phyloP scores from a whole-genome alignment of 345 rosid genomes.

The Rhodamnia rubescens region DNA sequence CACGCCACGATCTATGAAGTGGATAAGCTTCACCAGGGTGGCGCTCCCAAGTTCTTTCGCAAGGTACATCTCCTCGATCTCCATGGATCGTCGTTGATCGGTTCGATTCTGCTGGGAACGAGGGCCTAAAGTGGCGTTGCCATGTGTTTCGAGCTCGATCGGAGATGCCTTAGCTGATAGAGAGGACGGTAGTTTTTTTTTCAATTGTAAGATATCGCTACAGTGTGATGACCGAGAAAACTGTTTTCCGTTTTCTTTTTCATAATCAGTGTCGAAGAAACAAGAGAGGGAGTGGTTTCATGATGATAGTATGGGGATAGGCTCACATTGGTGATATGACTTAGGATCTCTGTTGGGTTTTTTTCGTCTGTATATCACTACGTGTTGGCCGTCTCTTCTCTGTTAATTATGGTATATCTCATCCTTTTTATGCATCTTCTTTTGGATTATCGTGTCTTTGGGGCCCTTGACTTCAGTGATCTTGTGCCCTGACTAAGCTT shows the following conservation, averaged over 20 bases:
- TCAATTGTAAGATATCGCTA: no score
- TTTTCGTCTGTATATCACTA: not conserved
- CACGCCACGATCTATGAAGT: conserved; percentile 89
- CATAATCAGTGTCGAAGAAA: not conserved
- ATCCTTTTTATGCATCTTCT: not conserved
- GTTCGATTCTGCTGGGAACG: not conserved
- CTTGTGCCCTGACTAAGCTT: not conserved
- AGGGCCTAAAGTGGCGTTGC: not conserved
- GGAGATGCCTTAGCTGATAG: not conserved
- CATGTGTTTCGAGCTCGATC: not conserved
- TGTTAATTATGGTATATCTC: not conserved
- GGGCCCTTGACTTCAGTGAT: not conserved
- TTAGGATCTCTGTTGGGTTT: not conserved
- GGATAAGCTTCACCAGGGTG: conserved; percentile 39
- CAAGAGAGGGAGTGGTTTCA: not conserved
- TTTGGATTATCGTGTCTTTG: not conserved
- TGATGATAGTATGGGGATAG: not conserved
- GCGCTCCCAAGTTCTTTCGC: conserved; percentile 50
- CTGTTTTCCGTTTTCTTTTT: no score
- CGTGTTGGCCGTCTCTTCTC: not conserved
- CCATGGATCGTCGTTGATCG: not conserved
- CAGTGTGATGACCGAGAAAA: no score
- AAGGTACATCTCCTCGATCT: conserved; percentile 24
- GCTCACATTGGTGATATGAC: not conserved
- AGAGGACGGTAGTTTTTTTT: not conserved